Evolutionary conservation across 164 flowering plant species (phyloP).

Genomic region (Vitis riparia): DNA sequence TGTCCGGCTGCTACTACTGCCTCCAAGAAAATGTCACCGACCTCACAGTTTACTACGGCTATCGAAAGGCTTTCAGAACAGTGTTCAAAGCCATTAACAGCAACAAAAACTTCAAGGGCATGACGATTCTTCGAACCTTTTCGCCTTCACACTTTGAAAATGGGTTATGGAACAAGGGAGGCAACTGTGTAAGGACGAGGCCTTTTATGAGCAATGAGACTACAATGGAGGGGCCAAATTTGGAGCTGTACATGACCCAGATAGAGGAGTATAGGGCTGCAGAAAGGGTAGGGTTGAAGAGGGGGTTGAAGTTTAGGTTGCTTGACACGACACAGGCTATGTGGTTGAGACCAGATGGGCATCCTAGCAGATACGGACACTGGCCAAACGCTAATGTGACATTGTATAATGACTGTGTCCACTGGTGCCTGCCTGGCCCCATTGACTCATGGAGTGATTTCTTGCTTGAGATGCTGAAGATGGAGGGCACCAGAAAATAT

Average conservation of each 20-base stretch:
- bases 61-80: constrained; percentile 48
- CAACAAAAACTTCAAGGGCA: constrained; percentile 39
- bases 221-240: constrained; percentile 25
- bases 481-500: constrained; percentile 16
- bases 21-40: constrained; percentile 39
- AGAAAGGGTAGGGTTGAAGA: constrained; percentile 31
- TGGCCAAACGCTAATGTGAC: constrained; percentile 24
- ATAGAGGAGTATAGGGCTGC: constrained; percentile 49
- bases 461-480: constrained; percentile 39
- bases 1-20: constrained; percentile 59
- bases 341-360: constrained; percentile 43
- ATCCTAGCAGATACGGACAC: constrained; percentile 35
- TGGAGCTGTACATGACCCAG: constrained; percentile 53
- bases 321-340: constrained; percentile 37
- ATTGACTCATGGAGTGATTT: constrained; percentile 41
- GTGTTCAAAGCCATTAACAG: constrained; percentile 51
- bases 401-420: constrained; percentile 37
- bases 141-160: constrained; percentile 64
- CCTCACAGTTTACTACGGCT: constrained; percentile 41
- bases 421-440: constrained; percentile 51
- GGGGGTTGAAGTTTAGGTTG: constrained; percentile 33
- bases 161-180: constrained; percentile 58
- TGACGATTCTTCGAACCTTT: constrained; percentile 50
- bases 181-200: constrained; percentile 42
- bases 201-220: constrained; percentile 50